phyloP scores from a whole-genome alignment of 2,329 filamentous ascomycete species.

The Fusarium sp. region DNA sequence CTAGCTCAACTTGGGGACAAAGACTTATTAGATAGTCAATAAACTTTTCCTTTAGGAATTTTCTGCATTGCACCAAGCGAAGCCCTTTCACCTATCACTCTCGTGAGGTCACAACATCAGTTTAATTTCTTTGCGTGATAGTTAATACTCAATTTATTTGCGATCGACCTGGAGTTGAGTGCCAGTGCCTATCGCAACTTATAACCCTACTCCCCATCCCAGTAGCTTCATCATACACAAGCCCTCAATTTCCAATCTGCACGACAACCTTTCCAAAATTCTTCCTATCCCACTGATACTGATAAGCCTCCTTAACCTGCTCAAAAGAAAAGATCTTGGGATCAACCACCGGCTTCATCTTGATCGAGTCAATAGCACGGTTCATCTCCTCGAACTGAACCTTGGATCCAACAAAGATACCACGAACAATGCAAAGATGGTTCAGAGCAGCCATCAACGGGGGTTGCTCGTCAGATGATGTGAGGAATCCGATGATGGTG shows the following conservation, averaged over 20 bases:
- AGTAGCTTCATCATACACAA: neutral
- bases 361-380: conserved; percentile 59
- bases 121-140: neutral
- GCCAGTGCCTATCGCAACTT: neutral
- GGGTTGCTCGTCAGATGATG: neutral
- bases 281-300: conserved; percentile 50
- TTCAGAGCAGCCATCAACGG: conserved; percentile 6
- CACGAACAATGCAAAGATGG: conserved; percentile 54
- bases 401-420: conserved; percentile 58
- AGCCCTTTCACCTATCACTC: neutral
- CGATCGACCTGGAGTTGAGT: neutral
- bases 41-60: neutral
- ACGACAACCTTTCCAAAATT: conserved; percentile 52
- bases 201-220: neutral
- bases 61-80: neutral
- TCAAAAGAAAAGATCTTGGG: conserved; percentile 56
- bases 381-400: conserved; percentile 63
- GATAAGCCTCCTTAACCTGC: conserved; percentile 55
- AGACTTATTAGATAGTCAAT: neutral
- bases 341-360: conserved; percentile 58
- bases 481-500: conserved; percentile 48
- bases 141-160: neutral
- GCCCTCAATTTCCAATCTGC: neutral
- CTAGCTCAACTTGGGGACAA: neutral
- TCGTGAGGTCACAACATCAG: neutral